Conservation (phyloP, 768 basidiomycete genomes). For the Collybia nuda region DNA sequence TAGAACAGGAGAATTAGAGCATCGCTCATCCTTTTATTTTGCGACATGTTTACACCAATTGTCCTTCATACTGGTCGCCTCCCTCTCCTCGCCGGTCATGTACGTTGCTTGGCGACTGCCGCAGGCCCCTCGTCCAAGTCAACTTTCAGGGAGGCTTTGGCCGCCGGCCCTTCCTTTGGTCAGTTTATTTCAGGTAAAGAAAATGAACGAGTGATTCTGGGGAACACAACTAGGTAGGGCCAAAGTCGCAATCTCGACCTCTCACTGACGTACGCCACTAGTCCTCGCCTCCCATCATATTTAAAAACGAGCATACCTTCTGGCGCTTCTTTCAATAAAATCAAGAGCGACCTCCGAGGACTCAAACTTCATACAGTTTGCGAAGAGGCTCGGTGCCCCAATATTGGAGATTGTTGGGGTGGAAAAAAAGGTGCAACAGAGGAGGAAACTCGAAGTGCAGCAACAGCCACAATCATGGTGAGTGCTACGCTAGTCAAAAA, state of each 20-base stretch:
- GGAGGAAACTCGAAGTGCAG: slow-evolving; percentile 73
- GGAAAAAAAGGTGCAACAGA: slow-evolving; percentile 68
- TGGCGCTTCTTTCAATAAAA: slow-evolving; percentile 83
- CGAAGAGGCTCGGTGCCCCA: slow-evolving; percentile 98
- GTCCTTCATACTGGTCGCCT: slow-evolving; percentile 4
- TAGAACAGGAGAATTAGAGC: not conserved
- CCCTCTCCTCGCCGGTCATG: slow-evolving; percentile 17
- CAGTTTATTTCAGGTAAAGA: slow-evolving; percentile 74
- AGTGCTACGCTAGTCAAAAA: slow-evolving; percentile 13
- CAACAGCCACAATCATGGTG: slow-evolving; percentile 99
- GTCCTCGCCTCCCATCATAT: slow-evolving; percentile 83
- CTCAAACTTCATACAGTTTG: slow-evolving; percentile 94
- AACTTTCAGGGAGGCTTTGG: slow-evolving; percentile 52
- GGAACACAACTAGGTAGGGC: slow-evolving; percentile 66
- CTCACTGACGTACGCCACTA: slow-evolving; percentile 23
- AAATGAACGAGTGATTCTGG: slow-evolving; percentile 64
- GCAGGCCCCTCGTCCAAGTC: slow-evolving; percentile 37
- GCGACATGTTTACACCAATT: no score
- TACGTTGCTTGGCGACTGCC: slow-evolving; percentile 48
- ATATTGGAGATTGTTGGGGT: slow-evolving; percentile 99
- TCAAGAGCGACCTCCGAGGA: slow-evolving; percentile 94
- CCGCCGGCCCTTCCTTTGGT: slow-evolving; percentile 70
- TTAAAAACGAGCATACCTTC: slow-evolving; percentile 93
- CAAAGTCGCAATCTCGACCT: not conserved
- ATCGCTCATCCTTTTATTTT: not conserved